Evolutionary conservation across 1,284 basidiomycete genomes (phyloP).

Genomic region (Pseudozyma pruni): DNA sequence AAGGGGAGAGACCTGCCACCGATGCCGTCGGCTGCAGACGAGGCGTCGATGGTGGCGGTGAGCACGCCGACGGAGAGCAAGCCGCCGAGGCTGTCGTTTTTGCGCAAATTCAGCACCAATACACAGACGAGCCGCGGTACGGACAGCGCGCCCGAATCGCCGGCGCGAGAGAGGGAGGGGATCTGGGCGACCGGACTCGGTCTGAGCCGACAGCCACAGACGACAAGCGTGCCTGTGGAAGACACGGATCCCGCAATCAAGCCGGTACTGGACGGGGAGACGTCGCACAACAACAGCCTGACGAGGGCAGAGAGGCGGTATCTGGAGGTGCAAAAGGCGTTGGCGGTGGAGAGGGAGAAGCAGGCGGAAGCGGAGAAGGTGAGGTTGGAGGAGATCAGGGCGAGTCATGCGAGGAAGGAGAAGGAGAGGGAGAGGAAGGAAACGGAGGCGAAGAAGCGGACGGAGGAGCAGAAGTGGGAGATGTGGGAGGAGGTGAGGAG

Average conservation of each 20-base stretch:
- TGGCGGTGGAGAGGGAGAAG: slow-evolving; percentile 44
- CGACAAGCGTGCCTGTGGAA: slow-evolving; percentile 15
- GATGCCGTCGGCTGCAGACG: slow-evolving; percentile 23
- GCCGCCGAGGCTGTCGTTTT: slow-evolving; percentile 37
- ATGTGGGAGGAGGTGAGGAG: slow-evolving; percentile 55
- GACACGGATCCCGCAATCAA: slow-evolving; percentile 41
- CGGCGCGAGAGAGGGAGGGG: slow-evolving; percentile 11
- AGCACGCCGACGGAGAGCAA: slow-evolving; percentile 24
- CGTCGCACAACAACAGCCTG: slow-evolving; percentile 17
- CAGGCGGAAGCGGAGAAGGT: slow-evolving; percentile 48
- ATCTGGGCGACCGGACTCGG: slow-evolving; percentile 2
- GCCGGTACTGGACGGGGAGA: slow-evolving; percentile 22
- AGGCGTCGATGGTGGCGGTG: slow-evolving; percentile 22
- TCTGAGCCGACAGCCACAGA: slow-evolving; percentile 5
- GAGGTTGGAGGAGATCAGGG: slow-evolving; percentile 25
- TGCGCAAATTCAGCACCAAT: slow-evolving; percentile 40
- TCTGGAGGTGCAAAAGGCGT: slow-evolving; percentile 45
- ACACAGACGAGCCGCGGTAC: slow-evolving; percentile 25
- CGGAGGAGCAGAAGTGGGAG: slow-evolving; percentile 53
- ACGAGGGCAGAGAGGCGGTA: slow-evolving; percentile 46
- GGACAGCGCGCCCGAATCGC: slow-evolving; percentile 23
- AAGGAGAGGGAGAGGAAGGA: slow-evolving; percentile 49
- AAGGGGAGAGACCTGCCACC: slow-evolving; percentile 42
- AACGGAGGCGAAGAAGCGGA: slow-evolving; percentile 39
- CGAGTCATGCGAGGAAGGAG: slow-evolving; percentile 19